Evolutionary conservation across 164 flowering plant species (phyloP).

Genomic region (Liquidambar formosana): DNA sequence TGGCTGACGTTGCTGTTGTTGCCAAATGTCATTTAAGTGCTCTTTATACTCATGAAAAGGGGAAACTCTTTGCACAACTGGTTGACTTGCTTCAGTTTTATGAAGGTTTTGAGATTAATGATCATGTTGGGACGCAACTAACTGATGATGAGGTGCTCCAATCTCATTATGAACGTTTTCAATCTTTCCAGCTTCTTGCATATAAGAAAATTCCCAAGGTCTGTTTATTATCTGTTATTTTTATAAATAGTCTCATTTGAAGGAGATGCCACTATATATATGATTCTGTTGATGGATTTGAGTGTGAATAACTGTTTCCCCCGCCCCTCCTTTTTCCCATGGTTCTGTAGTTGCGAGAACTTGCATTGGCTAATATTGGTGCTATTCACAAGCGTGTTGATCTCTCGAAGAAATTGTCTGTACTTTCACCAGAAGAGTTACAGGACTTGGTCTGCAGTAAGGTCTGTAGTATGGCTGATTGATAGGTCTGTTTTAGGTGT

Average conservation of each 20-base stretch:
- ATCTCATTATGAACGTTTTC: constrained; percentile 80
- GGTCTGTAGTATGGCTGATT: constrained; percentile 38
- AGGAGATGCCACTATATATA: neutral
- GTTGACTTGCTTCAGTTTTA: constrained; percentile 94
- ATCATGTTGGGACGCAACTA: constrained; percentile 79
- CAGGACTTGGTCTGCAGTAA: constrained; percentile 81
- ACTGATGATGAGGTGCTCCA: constrained; percentile 90
- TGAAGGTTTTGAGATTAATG: constrained; percentile 94
- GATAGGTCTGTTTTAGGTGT: neutral
- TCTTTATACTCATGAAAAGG: constrained; percentile 82
- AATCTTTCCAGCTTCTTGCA: constrained; percentile 84
- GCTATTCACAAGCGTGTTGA: constrained; percentile 79
- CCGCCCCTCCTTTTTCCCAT: too few relatives aligned
- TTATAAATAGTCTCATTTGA: neutral
- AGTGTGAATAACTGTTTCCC: too few relatives aligned
- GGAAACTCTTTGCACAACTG: constrained; percentile 87
- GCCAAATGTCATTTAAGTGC: constrained; percentile 93
- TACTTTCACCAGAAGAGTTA: constrained; percentile 70
- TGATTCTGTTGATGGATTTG: neutral
- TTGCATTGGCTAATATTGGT: constrained; percentile 88
- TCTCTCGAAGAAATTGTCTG: constrained; percentile 81
- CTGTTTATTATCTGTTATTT: constrained; percentile 7
- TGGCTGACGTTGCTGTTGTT: constrained; percentile 93
- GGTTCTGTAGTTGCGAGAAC: constrained; percentile 64
- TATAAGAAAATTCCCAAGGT: constrained; percentile 97